Conservation (phyloP, 2,329 filamentous ascomycete genomes). For the Penicillium sp. region DNA sequence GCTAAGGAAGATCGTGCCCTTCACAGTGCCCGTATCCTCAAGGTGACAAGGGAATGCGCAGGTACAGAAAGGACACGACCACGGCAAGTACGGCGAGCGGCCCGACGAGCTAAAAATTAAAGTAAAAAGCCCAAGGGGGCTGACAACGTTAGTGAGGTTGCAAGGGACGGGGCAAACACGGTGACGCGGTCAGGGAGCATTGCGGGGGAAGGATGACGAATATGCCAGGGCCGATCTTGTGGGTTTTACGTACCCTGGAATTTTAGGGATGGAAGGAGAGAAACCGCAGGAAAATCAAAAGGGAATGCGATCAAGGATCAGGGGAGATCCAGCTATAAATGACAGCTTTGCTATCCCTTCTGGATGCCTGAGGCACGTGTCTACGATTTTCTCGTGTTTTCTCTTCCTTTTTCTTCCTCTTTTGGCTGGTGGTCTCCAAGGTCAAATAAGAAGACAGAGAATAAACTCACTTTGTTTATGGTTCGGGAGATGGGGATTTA, state of each 20-base stretch:
- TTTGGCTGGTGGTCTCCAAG: too few relatives aligned
- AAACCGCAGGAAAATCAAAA: conserved; percentile 1
- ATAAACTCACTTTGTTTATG: not conserved
- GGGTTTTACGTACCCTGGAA: conserved; percentile 19
- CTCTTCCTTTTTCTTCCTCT: too few relatives aligned
- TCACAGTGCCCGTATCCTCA: conserved; percentile 13
- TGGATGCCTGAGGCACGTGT: conserved; percentile 3
- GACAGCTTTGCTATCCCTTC: conserved; percentile 9
- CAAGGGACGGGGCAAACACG: conserved; percentile 14
- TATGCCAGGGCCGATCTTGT: conserved; percentile 21
- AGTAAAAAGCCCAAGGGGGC: not conserved
- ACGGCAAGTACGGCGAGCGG: conserved; percentile 9
- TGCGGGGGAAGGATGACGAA: conserved; percentile 18
- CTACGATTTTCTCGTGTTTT: not conserved
- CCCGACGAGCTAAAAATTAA: conserved; percentile 9
- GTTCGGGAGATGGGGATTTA: not conserved
- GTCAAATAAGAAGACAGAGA: not conserved
- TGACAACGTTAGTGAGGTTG: conserved; percentile 18
- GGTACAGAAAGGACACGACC: conserved; percentile 10
- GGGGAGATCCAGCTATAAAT: conserved; percentile 6
- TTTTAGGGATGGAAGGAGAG: not conserved
- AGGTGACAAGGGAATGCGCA: conserved; percentile 18
- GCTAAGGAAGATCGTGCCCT: conserved; percentile 2
- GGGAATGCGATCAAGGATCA: conserved; percentile 1
- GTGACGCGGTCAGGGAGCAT: conserved; percentile 21